These are phyloP conservation scores for Candida endomychidarum DNA, from an alignment of 805 yeast species.

Conservation along the genomic window DNA sequence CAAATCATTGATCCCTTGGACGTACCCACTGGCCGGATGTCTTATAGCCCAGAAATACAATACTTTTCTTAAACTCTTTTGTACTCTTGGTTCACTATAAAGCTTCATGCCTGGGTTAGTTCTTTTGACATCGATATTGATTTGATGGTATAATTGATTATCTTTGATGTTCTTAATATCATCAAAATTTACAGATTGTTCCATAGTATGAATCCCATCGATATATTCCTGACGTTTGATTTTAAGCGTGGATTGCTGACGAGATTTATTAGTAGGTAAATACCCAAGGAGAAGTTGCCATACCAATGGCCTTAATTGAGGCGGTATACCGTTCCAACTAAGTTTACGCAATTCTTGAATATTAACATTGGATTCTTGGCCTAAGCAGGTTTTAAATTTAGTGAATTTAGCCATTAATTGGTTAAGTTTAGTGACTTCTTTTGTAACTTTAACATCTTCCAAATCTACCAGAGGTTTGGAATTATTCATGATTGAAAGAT, in stretches of 20 bases:
- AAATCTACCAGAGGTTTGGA: conserved; percentile 42
- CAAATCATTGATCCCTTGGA: conserved; percentile 94
- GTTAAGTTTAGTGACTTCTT: conserved; percentile 55
- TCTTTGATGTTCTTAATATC: conserved; percentile 33
- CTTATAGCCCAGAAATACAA: conserved; percentile 92
- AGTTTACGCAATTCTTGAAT: conserved; percentile 69
- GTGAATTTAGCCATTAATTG: conserved; percentile 61
- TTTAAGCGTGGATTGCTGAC: conserved; percentile 67
- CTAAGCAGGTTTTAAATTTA: conserved; percentile 64
- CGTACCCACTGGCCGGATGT: conserved; percentile 97
- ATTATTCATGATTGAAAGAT: conserved; percentile 22
- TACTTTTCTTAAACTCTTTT: conserved; percentile 74
- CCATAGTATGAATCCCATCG: conserved; percentile 64
- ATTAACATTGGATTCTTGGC: conserved; percentile 53
- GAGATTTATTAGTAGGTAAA: conserved; percentile 77
- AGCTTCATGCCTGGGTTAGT: conserved; percentile 83
- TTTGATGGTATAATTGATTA: conserved; percentile 85
- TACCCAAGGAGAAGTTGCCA: conserved; percentile 94
- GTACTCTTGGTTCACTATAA: conserved; percentile 69
- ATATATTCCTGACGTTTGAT: conserved; percentile 84
- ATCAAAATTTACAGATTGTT: conserved; percentile 43
- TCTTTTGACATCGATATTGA: conserved; percentile 90
- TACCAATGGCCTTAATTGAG: conserved; percentile 70
- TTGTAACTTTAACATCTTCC: conserved; percentile 37
- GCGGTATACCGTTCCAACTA: conserved; percentile 94